Conservation (phyloP, 192 early-diverging fungal genomes). For the Coemansia sp. region DNA sequence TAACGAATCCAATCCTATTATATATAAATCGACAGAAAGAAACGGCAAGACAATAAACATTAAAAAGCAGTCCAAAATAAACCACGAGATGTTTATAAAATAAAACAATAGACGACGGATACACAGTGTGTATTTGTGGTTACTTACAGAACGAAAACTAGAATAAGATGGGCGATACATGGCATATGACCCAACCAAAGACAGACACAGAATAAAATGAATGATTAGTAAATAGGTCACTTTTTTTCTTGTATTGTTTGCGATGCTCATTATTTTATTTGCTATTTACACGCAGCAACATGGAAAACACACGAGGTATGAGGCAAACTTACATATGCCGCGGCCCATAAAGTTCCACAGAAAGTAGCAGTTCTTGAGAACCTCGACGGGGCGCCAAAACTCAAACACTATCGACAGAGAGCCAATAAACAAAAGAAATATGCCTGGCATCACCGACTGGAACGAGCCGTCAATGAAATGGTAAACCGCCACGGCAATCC, state of each 20-base stretch:
- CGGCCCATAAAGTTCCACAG: slow-evolving; percentile 53
- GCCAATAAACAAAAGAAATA: slow-evolving; percentile 35
- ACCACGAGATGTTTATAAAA: not conserved
- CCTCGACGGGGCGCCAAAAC: slow-evolving; percentile 33
- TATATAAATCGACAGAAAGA: not conserved
- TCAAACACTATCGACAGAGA: slow-evolving; percentile 32
- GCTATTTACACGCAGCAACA: not conserved
- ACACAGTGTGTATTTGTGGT: not conserved
- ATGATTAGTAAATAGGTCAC: slow-evolving; percentile 2
- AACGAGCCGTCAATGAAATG: slow-evolving; percentile 36
- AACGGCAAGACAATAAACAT: not conserved
- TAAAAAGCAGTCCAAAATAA: not conserved
- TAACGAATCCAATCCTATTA: slow-evolving; percentile 37
- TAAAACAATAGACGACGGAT: not conserved
- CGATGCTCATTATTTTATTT: not conserved
- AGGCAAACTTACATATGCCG: slow-evolving; percentile 28
- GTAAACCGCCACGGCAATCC: slow-evolving; percentile 37
- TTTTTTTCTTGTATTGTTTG: not conserved
- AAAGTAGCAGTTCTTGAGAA: slow-evolving; percentile 45
- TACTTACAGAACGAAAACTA: slow-evolving; percentile 46
- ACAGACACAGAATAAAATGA: not conserved
- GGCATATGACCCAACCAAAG: not conserved
- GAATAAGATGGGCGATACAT: not conserved
- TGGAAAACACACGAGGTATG: not conserved
- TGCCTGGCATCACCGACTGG: slow-evolving; percentile 36